Conservation (phyloP, 345 rosid genomes). For the Aquilaria malaccensis region DNA sequence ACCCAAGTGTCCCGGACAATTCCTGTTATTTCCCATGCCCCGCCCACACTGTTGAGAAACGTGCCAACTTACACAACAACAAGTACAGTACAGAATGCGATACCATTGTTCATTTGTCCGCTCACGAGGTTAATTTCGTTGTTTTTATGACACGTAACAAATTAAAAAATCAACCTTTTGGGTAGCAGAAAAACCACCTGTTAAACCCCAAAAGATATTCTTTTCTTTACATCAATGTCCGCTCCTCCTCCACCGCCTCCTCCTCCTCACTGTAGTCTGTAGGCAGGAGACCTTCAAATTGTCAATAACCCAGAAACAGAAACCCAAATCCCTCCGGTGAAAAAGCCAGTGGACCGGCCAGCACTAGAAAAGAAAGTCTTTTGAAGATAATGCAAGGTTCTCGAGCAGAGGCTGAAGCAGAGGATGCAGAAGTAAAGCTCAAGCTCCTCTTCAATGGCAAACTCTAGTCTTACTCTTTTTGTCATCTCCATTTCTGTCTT, state of each 20-base stretch:
- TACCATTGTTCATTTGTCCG: slow-evolving; percentile 9
- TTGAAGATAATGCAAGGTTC: slow-evolving; percentile 67
- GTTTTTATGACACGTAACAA: neutral
- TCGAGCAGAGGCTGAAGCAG: slow-evolving; percentile 37
- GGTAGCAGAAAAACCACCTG: slow-evolving; percentile 5
- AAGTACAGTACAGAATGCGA: neutral
- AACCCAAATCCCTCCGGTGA: slow-evolving; percentile 4
- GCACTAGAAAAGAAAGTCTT: slow-evolving; percentile 1
- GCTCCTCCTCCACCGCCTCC: neutral
- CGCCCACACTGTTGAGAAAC: neutral
- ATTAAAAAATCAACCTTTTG: neutral
- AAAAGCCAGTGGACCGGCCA: slow-evolving; percentile 1
- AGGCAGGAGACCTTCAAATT: neutral
- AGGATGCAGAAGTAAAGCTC: slow-evolving; percentile 31
- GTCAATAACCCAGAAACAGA: slow-evolving; percentile 16
- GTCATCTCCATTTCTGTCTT: slow-evolving; percentile 21
- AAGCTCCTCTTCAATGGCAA: slow-evolving; percentile 57
- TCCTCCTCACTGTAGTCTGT: neutral
- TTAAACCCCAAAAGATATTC: slow-evolving; percentile 8
- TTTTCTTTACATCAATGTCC: slow-evolving; percentile 2
- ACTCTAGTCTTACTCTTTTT: slow-evolving; percentile 31
- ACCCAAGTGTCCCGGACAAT: neutral
- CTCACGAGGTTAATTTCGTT: slow-evolving; percentile 15
- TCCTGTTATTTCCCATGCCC: neutral
- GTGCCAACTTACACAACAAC: neutral